These are phyloP conservation scores for Carex pumila DNA, from an alignment of 176 grass and related monocot species.

Conservation along the genomic window DNA sequence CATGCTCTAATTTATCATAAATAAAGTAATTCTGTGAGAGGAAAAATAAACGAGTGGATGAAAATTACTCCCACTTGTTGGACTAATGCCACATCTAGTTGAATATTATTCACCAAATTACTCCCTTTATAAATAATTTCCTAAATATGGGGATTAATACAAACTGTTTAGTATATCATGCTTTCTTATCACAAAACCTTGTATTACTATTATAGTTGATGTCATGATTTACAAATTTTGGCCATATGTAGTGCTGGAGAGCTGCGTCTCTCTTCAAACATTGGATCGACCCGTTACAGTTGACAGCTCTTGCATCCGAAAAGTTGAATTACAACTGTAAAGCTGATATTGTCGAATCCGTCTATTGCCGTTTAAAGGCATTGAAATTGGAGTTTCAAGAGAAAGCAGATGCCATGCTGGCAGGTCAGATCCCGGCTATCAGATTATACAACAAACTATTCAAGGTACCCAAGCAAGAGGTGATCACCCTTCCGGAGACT, in stretches of 20 bases:
- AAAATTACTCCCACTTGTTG: not conserved
- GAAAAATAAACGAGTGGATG: not conserved
- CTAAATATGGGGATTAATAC: not conserved
- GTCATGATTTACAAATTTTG: constrained; percentile 1
- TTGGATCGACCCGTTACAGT: constrained; percentile 53
- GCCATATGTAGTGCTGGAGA: constrained; percentile 65
- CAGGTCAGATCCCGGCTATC: not conserved
- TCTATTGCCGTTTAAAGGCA: constrained; percentile 66
- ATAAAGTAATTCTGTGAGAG: not conserved
- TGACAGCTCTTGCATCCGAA: constrained; percentile 52
- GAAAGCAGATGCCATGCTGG: constrained; percentile 21
- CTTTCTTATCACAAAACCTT: constrained; percentile 3
- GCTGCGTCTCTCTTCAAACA: constrained; percentile 86
- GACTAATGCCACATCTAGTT: not conserved
- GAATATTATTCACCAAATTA: not conserved
- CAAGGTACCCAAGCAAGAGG: constrained; percentile 8
- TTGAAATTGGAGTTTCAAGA: constrained; percentile 64
- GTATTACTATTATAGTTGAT: constrained; percentile 20
- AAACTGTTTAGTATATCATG: constrained; percentile 9
- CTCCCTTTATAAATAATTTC: not conserved
- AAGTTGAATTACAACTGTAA: constrained; percentile 60
- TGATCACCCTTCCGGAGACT: constrained; percentile 24
- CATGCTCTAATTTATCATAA: not conserved
- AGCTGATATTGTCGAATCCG: constrained; percentile 33
- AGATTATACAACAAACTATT: constrained; percentile 22